Evolutionary conservation across 1,284 basidiomycete species (phyloP), one percentile per base, ranked within the genome.

Genomic region (Leccinum subrobustum): DNA sequence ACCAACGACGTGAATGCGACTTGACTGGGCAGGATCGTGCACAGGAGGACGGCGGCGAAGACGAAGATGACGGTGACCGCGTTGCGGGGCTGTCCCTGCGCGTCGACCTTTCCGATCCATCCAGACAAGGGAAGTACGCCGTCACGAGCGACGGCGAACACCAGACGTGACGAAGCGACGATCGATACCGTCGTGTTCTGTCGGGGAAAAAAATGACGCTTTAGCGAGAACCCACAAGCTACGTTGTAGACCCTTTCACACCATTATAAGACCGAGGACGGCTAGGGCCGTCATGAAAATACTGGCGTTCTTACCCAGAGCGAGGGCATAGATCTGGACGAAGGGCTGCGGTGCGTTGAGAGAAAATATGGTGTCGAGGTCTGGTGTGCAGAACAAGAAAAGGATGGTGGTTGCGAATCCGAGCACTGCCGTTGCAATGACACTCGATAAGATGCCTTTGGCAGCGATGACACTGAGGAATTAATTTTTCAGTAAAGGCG

Each of bases 81-180:
- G 70, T 93, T 88, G 61, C 80, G 83, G 0, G 93, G 93, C 67
- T 93, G 89, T 3, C 90, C 88, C 16, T 82, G 75, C 0, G 74
- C 63, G 51, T 89, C 85, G 50, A 95, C 89, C 64, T 81, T 76
- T 47, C 90, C 86, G 58, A 95, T 90, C 92, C 91, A 95, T 7
- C 76, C 64, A 0, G 91, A 93, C 59, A 92, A 72, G 1, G 93
- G 93, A 16, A 95, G 79, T 1, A 95, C 91, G 33, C 93, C 93
- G 66, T 95, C 93, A 59, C 93, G 87, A 18, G 93, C 92, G 55
- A 95, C 89, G 14, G 92, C 93, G 67, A 90, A 95, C 50, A 95
- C 82, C 35, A 95, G 82, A 6, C 93, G 85, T 14, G 92, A 94
- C 12, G 92, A 85, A 3, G 92, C 93, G 27, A 94, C 91, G 60